Conservation (phyloP, 1,139 yeast species). For the Entelexis paramagnoliae region DNA sequence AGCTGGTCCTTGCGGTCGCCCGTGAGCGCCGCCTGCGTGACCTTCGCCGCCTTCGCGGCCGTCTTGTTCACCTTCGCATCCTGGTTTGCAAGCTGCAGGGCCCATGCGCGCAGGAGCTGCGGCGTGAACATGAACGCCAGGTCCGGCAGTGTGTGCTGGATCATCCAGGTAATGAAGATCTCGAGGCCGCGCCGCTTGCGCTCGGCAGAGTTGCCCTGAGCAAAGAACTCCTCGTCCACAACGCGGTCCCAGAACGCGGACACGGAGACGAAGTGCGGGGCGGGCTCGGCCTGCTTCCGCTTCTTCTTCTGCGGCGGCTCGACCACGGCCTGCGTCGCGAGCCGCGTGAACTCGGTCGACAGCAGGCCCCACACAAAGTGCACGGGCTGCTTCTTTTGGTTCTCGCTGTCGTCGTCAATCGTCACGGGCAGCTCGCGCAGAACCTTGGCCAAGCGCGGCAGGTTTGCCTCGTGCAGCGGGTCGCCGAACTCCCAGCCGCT, state of each 20-base stretch:
- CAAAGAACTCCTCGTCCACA: conserved; percentile 70
- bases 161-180: conserved; percentile 37
- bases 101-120: conserved; percentile 62
- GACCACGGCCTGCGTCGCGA: conserved; percentile 28
- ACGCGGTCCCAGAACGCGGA: conserved; percentile 72
- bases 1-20: conserved; percentile 29
- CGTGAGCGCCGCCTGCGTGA: conserved; percentile 36
- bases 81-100: conserved; percentile 63
- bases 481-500: conserved; percentile 38
- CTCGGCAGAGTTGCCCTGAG: conserved; percentile 70
- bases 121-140: conserved; percentile 47
- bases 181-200: conserved; percentile 83
- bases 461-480: conserved; percentile 62
- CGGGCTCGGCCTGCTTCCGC: conserved; percentile 26
- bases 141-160: conserved; percentile 26
- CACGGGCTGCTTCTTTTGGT: conserved; percentile 64
- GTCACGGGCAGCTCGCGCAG: conserved; percentile 47
- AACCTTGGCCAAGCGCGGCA: conserved; percentile 50
- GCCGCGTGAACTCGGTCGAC: conserved; percentile 35
- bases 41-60: conserved; percentile 44
- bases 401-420: conserved; percentile 33
- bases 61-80: conserved; percentile 59
- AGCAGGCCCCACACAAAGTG: conserved; percentile 81
- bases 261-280: conserved; percentile 26
- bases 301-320: conserved; percentile 19